Evolutionary conservation across 2,329 filamentous ascomycete genomes (phyloP).

Genomic region (Calonectria montana): DNA sequence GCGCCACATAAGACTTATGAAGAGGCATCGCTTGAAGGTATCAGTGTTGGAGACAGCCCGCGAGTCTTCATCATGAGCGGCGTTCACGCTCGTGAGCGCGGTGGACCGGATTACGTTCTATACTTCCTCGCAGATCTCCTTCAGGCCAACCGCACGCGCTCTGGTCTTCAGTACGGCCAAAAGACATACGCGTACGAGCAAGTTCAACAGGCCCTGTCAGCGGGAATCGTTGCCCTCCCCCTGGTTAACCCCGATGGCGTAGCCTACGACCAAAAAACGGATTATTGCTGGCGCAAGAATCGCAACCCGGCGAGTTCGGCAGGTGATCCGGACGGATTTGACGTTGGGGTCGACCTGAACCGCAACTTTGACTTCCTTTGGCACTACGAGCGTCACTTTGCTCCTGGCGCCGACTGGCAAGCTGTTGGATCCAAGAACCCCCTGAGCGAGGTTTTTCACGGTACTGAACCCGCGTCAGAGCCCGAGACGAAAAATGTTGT

Average conservation of each 20-base stretch:
- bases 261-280: constrained; percentile 60
- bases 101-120: constrained; percentile 65
- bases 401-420: constrained; percentile 46
- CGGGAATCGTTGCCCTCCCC: constrained; percentile 65
- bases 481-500: constrained; percentile 66
- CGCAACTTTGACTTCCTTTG: constrained; percentile 70
- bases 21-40: constrained; percentile 52
- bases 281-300: constrained; percentile 68
- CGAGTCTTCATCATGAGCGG: constrained; percentile 64
- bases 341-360: constrained; percentile 64
- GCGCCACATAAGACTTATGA: constrained; percentile 58
- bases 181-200: constrained; percentile 63
- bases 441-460: constrained; percentile 60
- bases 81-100: constrained; percentile 69
- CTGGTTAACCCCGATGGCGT: constrained; percentile 67
- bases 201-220: constrained; percentile 61
- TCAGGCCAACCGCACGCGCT: constrained; percentile 60
- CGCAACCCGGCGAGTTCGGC: constrained; percentile 57
- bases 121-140: constrained; percentile 70
- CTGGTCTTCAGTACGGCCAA: constrained; percentile 63
- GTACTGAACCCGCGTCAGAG: constrained; percentile 64
- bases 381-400: constrained; percentile 61
- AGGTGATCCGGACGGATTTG: constrained; percentile 38
- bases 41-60: constrained; percentile 58
- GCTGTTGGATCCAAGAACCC: constrained; percentile 54